Evolutionary conservation across 1,284 basidiomycete species (phyloP).

Genomic region (Leccinum fallax): DNA sequence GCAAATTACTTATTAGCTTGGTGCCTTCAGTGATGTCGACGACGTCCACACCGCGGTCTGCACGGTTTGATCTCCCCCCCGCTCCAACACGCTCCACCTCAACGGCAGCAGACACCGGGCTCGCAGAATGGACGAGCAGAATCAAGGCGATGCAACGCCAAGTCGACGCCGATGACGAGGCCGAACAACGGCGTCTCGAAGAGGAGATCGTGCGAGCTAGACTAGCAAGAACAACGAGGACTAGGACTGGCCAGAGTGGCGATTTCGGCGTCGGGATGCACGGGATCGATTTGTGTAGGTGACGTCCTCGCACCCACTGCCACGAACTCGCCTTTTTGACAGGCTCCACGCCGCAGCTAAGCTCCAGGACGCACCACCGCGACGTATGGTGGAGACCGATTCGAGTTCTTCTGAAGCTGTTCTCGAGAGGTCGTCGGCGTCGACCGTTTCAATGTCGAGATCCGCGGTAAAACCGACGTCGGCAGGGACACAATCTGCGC

Average conservation of each 20-base stretch:
- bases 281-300: constrained; percentile 37
- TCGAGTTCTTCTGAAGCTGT: neutral
- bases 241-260: constrained; percentile 42
- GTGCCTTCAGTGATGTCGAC: constrained; percentile 24
- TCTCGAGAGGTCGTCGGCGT: constrained; percentile 7
- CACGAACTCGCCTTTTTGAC: constrained; percentile 8
- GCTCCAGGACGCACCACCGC: constrained; percentile 20
- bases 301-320: constrained; percentile 6
- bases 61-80: constrained; percentile 43
- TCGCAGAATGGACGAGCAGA: constrained; percentile 79
- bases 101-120: constrained; percentile 53
- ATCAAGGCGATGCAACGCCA: constrained; percentile 78
- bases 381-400: constrained; percentile 12
- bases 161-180: constrained; percentile 77
- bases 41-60: constrained; percentile 33
- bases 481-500: constrained; percentile 13
- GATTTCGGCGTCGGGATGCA: constrained; percentile 48
- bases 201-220: constrained; percentile 75
- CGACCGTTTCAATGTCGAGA: constrained; percentile 16
- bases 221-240: constrained; percentile 64
- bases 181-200: constrained; percentile 70
- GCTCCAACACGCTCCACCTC: constrained; percentile 27
- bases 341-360: constrained; percentile 21
- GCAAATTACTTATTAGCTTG: neutral
- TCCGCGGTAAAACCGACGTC: constrained; percentile 15